Evolutionary conservation across 495 filamentous ascomycete species (phyloP).

Genomic region (Podospora conica): DNA sequence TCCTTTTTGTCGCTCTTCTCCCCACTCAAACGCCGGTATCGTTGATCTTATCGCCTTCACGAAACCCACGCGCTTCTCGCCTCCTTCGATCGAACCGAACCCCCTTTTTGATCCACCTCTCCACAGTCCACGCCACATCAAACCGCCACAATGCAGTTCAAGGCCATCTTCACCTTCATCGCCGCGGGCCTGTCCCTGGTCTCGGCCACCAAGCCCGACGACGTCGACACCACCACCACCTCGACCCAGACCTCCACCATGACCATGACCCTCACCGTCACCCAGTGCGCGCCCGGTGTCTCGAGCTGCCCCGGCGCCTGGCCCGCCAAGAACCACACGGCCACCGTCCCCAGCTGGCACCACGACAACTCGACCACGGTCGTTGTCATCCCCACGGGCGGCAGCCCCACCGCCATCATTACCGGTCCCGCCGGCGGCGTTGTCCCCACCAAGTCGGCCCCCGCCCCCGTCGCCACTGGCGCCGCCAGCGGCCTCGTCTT

Average conservation of each 20-base stretch:
- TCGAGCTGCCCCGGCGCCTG: constrained; percentile 39
- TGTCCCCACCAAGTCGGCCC: constrained; percentile 13
- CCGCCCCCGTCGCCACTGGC: constrained; percentile 23
- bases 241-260: constrained; percentile 38
- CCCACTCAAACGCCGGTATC: constrained; percentile 11
- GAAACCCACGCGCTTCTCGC: not conserved
- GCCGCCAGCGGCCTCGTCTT: constrained; percentile 31
- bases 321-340: constrained; percentile 35
- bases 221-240: constrained; percentile 16
- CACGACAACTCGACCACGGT: constrained; percentile 21
- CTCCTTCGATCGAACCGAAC: not conserved
- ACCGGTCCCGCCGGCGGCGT: constrained; percentile 4
- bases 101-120: not conserved
- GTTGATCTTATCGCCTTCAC: constrained; percentile 2
- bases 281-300: constrained; percentile 40
- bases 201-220: constrained; percentile 10
- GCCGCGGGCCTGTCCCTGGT: constrained; percentile 28
- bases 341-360: constrained; percentile 34
- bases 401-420: constrained; percentile 16
- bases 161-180: constrained; percentile 30
- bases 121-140: not conserved
- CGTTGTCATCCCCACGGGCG: constrained; percentile 23
- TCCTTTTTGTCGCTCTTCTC: constrained; percentile 5
- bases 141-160: constrained; percentile 34
- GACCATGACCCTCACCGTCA: constrained; percentile 44